Evolutionary conservation across 2,329 filamentous ascomycete genomes (phyloP), one percentile per base, ranked within the genome.

Genomic region (Neonectria faginata): DNA sequence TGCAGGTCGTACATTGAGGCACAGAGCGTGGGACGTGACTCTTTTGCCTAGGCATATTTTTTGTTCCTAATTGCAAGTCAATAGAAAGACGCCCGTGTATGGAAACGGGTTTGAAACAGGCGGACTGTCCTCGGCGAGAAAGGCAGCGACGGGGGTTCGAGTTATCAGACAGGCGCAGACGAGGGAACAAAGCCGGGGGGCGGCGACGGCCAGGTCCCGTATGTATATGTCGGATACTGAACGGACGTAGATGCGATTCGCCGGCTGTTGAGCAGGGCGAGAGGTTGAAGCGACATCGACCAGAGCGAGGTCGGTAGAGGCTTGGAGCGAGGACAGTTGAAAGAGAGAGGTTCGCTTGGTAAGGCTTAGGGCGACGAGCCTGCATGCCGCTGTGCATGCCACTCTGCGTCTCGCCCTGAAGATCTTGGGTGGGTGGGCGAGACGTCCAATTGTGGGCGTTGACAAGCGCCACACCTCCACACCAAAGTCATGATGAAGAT

Each of bases 331-430:
- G 2, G 36, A n/a, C 16, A 31, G 25, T 50, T 50, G 47, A 29
- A 50, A 20, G n/a, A 51, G 11, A 20, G 16, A 33, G 4, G n/a
- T 20, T 18, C 48, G 18, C 29, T 12, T 33, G 27, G n/a, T 51
- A 51, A n/a, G 27, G 48, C 29, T 20, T 51, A 31, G 27, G 29
- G 48, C 48, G 48, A 51, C n/a, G 48, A 51, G 11, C 48, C 18
- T 31, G 44, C 25, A 16, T 18, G 20, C 2, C 12, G 33, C 14
- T 18, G 48, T 51, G 48, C 29, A 20, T 42, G 12, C 39, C 39
- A 10, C n/a, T 33, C 22, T 51, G 48, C 29, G 31, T 33, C n/a
- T 33, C 29, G 29, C 48, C 48, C 48, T 51, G 48, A 51, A 36
- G 2, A 51, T 51, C 29, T n/a, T 51, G 48, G 48, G 27, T n/a